These are phyloP conservation scores for Endothia cerciana DNA, from an alignment of 2,329 filamentous ascomycete genomes.

Conservation along the genomic window DNA sequence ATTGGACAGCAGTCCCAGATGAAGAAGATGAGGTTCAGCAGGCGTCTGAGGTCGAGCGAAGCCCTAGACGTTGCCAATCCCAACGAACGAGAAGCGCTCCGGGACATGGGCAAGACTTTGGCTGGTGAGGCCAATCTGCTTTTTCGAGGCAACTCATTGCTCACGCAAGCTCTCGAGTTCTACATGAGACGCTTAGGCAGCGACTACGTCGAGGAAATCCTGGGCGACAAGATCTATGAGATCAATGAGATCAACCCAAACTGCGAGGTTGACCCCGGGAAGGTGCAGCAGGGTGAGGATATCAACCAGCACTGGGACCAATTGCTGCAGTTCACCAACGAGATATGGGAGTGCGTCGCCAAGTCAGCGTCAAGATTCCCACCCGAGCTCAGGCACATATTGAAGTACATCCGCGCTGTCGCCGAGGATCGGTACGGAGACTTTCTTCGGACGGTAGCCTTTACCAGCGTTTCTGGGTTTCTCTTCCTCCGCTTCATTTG, in stretches of 20 bases:
- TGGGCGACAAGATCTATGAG: slow-evolving; percentile 83
- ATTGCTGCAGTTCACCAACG: slow-evolving; percentile 75
- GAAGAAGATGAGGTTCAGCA: slow-evolving; percentile 74
- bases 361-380: slow-evolving; percentile 76
- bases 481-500: slow-evolving; percentile 94
- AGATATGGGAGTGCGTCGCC: slow-evolving; percentile 84
- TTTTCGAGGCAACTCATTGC: slow-evolving; percentile 90
- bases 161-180: slow-evolving; percentile 91
- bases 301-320: slow-evolving; percentile 82
- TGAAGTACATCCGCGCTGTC: slow-evolving; percentile 89
- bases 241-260: slow-evolving; percentile 91
- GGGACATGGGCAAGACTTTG: slow-evolving; percentile 78
- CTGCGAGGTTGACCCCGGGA: slow-evolving; percentile 93
- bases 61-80: slow-evolving; percentile 57
- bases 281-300: slow-evolving; percentile 68
- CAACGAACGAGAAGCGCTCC: slow-evolving; percentile 70
- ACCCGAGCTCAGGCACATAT: slow-evolving; percentile 78
- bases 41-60: slow-evolving; percentile 71
- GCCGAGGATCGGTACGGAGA: slow-evolving; percentile 94
- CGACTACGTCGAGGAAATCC: slow-evolving; percentile 86
- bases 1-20: slow-evolving; percentile 79
- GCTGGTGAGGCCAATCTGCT: slow-evolving; percentile 90
- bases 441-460: slow-evolving; percentile 85
- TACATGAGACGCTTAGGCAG: slow-evolving; percentile 95
- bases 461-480: slow-evolving; percentile 94